Evolutionary conservation across 768 basidiomycete species (phyloP), one percentile per base, ranked within the genome.

Genomic region (Hypholoma fasciculare): DNA sequence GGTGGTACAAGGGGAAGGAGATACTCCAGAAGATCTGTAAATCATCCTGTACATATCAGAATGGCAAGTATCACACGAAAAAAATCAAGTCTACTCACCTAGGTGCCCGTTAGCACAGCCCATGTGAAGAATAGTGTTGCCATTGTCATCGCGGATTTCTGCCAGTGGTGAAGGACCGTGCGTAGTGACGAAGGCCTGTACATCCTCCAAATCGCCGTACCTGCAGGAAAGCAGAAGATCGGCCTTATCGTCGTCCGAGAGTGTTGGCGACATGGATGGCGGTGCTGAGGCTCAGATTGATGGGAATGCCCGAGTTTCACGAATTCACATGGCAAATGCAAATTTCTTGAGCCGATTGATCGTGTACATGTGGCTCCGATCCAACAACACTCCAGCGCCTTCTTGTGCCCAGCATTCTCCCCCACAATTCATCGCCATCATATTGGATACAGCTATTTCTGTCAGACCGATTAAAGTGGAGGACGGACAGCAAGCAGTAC

Each of bases 91-190:
- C 58, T 38, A 58, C 78, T 76, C 60, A 96, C 95, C 92, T 74
- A 77, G 64, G 78, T 97, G 95, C 0, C 95, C 95, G 72, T 98
- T 98, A 1, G 83, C 95, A 56, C 84, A 86, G 13, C 82, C 78
- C 94, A 96, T 96, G 71, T 97, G 95, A 39, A 97, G 74, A 40
- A 87, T 74, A 2, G 82, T 86, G 76, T 94, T 97, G 39, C 83
- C 88, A 67, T 90, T 83, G 43, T 87, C 87, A 74, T 96, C 95
- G 42, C 78, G 82, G 12, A 85, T 72, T 38, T 70, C 67, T 39
- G 72, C 71, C 12, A 92, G 73, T 0, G 80, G 57, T 5, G 74
- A 74, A 1, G 73, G 56, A 9, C 90, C 87, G 69, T 85, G 89
- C 38, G 76, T 74, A 19, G 79, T 70, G 26, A 90, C 74, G 61